A percentile compares a stretch with the other conserved stretches of the same genome.
Conservation (phyloP, 176 grass and related monocot genomes). For the Zizania latifolia region DNA sequence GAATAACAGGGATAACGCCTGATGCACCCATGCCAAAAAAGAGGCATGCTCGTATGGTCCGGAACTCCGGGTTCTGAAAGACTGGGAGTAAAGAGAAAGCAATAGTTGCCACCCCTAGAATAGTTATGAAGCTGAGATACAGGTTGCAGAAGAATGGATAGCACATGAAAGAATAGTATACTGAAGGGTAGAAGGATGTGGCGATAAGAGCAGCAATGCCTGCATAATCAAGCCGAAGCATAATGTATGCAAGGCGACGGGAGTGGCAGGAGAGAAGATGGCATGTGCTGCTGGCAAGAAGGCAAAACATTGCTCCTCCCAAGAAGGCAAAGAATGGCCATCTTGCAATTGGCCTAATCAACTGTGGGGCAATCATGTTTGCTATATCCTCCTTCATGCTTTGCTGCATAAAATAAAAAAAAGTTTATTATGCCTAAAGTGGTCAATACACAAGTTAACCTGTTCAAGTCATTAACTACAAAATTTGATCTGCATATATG, state of each 20-base stretch:
- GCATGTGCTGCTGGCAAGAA: slow-evolving; percentile 81
- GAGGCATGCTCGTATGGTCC: slow-evolving; percentile 59
- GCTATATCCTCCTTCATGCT: slow-evolving; percentile 70
- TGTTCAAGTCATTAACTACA: background rate
- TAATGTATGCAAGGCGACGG: slow-evolving; percentile 62
- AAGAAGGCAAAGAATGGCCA: slow-evolving; percentile 83
- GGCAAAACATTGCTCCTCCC: slow-evolving; percentile 87
- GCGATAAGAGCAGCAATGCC: slow-evolving; percentile 85
- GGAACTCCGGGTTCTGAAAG: slow-evolving; percentile 76
- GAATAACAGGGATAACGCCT: slow-evolving; percentile 71
- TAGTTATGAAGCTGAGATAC: slow-evolving; percentile 73
- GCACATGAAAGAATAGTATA: slow-evolving; percentile 93
- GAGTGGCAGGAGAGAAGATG: slow-evolving; percentile 92
- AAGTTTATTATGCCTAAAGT: background rate
- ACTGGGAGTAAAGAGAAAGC: slow-evolving; percentile 65
- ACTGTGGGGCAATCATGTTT: slow-evolving; percentile 53
- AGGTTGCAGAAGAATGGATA: slow-evolving; percentile 86
- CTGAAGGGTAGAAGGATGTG: slow-evolving; percentile 84
- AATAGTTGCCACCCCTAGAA: slow-evolving; percentile 64
- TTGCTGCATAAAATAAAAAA: slow-evolving; percentile 42
- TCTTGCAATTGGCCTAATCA: slow-evolving; percentile 54
- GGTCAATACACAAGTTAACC: background rate
- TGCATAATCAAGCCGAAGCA: slow-evolving; percentile 87
- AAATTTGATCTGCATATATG: background rate
- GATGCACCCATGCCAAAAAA: slow-evolving; percentile 91